Base-by-base conservation (phyloP, 768 basidiomycete genomes). In the Russula emetica region DNA sequence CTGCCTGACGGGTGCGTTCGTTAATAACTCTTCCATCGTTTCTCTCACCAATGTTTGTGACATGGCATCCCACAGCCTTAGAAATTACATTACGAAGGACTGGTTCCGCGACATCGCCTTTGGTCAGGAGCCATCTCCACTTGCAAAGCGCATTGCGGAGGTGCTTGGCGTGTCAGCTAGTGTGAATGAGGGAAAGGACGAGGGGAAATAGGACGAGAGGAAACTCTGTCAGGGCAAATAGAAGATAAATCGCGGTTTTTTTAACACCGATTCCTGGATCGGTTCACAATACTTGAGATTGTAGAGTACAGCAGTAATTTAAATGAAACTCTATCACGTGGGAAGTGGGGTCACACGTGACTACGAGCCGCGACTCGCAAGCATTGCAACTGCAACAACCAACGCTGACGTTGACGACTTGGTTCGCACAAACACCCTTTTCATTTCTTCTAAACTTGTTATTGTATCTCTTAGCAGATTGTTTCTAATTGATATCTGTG, bases 71-170 rank as follows among this genome's bases (percentile, higher is more conserved):
- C 38, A 44, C 66, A 93, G 94, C 1, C 86, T 97, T 60, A 83
- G 94, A 69, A 96, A 96, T 73, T 96, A 96, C 72, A 94, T 96
- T 85, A 89, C 88, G 76, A 95, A 94, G 71, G 83, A 86, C 13
- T 96, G 94, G 94, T 95, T 95, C 76, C 75, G 93, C 66, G 79
- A 86, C 66, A 83, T 87, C 69, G 83, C 85, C 5, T 74, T 87
- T 68, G 74, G 80, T 47, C 74, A 78, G 0, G 80, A 83, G 62
- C 80, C 83, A 0, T 81, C 87, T 3, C 76, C 80, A 5, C 76
- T 87, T 36, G 80, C 84, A 22, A 72, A 73, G 3, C 72, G 72
- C 28, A 87, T 90, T 66, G 72, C 79, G 0, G 68, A 73, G 22
- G 71, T 79, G 18, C 68, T 82, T 51, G 71, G 71, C 20, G 52